Conservation (phyloP, 176 grass and related monocot species). For the Musa beccarii region DNA sequence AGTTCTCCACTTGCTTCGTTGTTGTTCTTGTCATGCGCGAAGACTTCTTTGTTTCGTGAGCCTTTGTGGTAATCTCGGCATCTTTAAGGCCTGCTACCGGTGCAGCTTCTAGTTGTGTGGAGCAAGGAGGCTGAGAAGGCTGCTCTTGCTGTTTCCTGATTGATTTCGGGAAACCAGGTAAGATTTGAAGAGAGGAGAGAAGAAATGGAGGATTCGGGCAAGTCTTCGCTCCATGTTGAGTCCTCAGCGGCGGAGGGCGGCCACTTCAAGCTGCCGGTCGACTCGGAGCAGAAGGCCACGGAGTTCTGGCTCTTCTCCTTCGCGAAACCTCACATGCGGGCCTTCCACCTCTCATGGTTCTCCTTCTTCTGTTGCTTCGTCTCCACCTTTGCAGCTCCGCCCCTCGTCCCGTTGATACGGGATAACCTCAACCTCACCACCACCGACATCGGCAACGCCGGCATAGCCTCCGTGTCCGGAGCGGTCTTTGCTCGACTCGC, state of each 20-base stretch:
- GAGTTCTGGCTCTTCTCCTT: slow-evolving; percentile 91
- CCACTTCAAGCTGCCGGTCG: slow-evolving; percentile 65
- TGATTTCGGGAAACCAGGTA: neutral
- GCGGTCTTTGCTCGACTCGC: slow-evolving; percentile 81
- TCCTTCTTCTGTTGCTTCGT: slow-evolving; percentile 99
- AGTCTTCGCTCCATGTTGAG: neutral
- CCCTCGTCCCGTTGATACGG: slow-evolving; percentile 72
- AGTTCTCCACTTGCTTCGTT: too few relatives aligned
- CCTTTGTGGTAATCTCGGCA: too few relatives aligned
- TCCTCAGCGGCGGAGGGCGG: neutral
- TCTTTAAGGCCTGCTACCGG: too few relatives aligned
- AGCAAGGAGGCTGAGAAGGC: too few relatives aligned
- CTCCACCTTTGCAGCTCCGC: slow-evolving; percentile 79
- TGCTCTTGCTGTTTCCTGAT: too few relatives aligned
- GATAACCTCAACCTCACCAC: slow-evolving; percentile 65
- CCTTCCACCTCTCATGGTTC: slow-evolving; percentile 94
- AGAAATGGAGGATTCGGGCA: slow-evolving; percentile 1
- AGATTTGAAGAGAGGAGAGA: neutral
- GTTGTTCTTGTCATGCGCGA: too few relatives aligned
- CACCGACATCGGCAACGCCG: slow-evolving; percentile 90
- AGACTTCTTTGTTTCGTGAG: too few relatives aligned
- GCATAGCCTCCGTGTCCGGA: slow-evolving; percentile 82
- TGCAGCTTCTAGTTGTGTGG: too few relatives aligned
- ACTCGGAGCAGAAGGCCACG: slow-evolving; percentile 85
- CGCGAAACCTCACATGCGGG: slow-evolving; percentile 67